These are phyloP conservation scores for Hypoxylon sp. DNA, from an alignment of 2,329 filamentous ascomycete genomes.

Conservation along the genomic window DNA sequence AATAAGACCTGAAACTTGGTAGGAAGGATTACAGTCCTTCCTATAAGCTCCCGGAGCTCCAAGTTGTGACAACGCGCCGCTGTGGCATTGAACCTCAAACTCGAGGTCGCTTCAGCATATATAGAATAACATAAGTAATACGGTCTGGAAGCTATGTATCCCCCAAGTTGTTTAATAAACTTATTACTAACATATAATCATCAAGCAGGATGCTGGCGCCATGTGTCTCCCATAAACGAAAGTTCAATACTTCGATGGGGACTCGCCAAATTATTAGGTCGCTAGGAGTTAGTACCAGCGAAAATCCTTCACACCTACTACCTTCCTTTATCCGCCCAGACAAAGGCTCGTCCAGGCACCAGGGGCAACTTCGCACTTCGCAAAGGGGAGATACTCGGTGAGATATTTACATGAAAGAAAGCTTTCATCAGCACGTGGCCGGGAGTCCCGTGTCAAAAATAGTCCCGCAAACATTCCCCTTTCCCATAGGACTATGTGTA, in stretches of 20 bases:
- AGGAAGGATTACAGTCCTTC: not conserved
- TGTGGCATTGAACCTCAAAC: not conserved
- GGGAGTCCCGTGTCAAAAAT: not conserved
- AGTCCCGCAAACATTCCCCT: not conserved
- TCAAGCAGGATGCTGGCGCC: constrained; percentile 3
- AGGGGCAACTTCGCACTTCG: too few species aligned
- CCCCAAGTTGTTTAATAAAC: not conserved
- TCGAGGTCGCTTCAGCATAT: too few species aligned
- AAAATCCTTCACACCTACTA: constrained; percentile 25
- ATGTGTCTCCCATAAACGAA: constrained; percentile 1
- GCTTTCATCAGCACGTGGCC: too few species aligned
- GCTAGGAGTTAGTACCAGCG: too few species aligned
- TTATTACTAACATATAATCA: not conserved
- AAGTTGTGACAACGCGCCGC: not conserved
- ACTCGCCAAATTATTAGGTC: constrained; percentile 2
- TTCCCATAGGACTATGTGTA: not conserved
- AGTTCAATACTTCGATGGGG: constrained; percentile 1
- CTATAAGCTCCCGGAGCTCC: too few species aligned
- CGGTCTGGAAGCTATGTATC: too few species aligned
- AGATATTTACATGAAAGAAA: too few species aligned
- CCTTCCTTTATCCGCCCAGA: constrained; percentile 22
- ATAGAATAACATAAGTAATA: too few species aligned
- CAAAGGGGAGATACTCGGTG: not conserved
- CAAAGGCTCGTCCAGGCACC: too few species aligned
- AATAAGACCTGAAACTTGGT: not conserved